Conservation (phyloP, 345 rosid genomes). For the Eucalyptus cloeziana region DNA sequence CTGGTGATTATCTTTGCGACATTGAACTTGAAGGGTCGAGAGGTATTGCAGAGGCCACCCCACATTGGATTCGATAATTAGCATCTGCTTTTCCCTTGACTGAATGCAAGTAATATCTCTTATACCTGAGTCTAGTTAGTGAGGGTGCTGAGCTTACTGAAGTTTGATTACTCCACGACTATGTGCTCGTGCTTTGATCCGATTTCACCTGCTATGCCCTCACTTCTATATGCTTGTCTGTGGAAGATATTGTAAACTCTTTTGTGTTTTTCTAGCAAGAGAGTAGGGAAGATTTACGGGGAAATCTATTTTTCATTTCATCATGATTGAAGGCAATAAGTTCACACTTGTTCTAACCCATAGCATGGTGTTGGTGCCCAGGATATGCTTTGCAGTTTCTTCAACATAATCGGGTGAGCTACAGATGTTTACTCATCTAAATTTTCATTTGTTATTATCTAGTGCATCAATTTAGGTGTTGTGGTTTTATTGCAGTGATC, state of each 20-base stretch:
- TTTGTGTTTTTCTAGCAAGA: background rate
- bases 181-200: background rate
- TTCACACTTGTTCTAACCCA: background rate
- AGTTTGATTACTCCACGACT: background rate
- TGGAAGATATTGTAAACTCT: background rate
- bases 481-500: constrained; percentile 50
- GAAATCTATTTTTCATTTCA: background rate
- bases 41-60: background rate
- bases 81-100: background rate
- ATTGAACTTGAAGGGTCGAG: background rate
- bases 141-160: background rate
- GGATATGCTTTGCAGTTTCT: constrained; percentile 99
- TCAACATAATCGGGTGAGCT: constrained; percentile 76
- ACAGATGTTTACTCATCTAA: background rate
- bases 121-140: background rate
- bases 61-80: background rate
- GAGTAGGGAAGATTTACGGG: background rate
- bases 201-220: background rate
- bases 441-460: background rate
- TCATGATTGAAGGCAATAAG: background rate
- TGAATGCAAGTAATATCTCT: background rate
- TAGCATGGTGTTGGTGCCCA: constrained; percentile 9
- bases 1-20: background rate
- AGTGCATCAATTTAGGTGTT: background rate
- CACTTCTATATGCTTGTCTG: background rate